Percentiles rank a stretch among this genome's conserved stretches.
Evolutionary conservation across 345 rosid genomes (phyloP).

Genomic region (Citrus maxima): DNA sequence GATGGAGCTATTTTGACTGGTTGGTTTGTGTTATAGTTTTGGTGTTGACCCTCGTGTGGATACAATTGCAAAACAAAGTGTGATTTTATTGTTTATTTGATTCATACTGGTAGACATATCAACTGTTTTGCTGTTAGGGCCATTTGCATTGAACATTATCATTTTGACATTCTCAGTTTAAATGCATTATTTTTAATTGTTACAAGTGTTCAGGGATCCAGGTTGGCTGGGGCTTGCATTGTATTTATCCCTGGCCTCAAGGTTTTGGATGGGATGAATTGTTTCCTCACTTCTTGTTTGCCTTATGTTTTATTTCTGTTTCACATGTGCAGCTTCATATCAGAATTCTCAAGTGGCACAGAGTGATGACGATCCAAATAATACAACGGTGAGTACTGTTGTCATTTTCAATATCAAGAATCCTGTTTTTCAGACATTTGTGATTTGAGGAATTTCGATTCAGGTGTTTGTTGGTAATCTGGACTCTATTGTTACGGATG

Average conservation of each 20-base stretch:
- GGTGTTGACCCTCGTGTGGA: neutral
- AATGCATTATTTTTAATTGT: neutral
- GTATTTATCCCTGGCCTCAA: neutral
- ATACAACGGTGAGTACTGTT: conserved; percentile 75
- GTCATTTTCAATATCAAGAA: conserved; percentile 1
- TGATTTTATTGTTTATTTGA: neutral
- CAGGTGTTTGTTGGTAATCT: conserved; percentile 92
- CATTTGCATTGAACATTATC: neutral
- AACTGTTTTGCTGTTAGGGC: neutral
- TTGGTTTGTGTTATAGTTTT: neutral
- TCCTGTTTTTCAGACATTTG: neutral
- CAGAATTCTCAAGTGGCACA: conserved; percentile 57
- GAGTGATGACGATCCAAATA: conserved; percentile 75
- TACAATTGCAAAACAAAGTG: neutral
- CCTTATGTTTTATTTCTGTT: conserved; percentile 16
- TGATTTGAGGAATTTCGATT: conserved; percentile 14
- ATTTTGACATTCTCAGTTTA: neutral
- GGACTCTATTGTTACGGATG: conserved; percentile 74
- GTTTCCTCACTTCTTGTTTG: neutral
- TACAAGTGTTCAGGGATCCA: neutral
- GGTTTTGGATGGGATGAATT: neutral
- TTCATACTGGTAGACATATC: neutral
- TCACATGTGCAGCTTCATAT: conserved; percentile 70
- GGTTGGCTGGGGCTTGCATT: neutral
- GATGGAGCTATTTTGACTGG: neutral